phyloP scores from a whole-genome alignment of 805 yeast genomes.

The Cyberlindnera sargentensis region DNA sequence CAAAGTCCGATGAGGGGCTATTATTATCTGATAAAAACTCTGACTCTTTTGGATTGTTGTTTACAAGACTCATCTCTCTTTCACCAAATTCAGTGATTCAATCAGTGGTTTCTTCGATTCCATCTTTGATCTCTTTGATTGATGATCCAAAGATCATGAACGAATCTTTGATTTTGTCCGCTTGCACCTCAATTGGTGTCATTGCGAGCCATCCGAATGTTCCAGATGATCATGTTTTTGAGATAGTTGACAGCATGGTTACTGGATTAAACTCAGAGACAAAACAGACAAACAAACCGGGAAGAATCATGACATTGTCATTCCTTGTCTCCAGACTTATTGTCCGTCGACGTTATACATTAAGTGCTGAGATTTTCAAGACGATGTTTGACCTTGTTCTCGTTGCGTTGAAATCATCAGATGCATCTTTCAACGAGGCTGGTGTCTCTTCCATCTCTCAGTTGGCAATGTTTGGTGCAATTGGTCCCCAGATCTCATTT shows the following conservation, averaged over 20 bases:
- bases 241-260: slow-evolving; percentile 6
- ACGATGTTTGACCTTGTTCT: slow-evolving; percentile 1
- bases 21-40: slow-evolving; percentile 18
- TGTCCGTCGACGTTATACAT: slow-evolving; percentile 9
- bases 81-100: slow-evolving; percentile 12
- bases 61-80: slow-evolving; percentile 20
- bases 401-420: slow-evolving; percentile 6
- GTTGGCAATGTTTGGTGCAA: slow-evolving; percentile 32
- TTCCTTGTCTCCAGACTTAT: slow-evolving; percentile 40
- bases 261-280: not conserved
- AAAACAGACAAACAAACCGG: not conserved
- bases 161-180: slow-evolving; percentile 26
- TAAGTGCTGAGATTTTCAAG: not conserved
- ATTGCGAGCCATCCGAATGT: slow-evolving; percentile 36
- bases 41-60: slow-evolving; percentile 29
- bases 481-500: slow-evolving; percentile 16
- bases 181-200: slow-evolving; percentile 42
- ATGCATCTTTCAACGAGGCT: slow-evolving; percentile 9
- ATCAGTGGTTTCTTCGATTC: slow-evolving; percentile 11
- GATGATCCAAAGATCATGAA: slow-evolving; percentile 12
- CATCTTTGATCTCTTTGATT: slow-evolving; percentile 21
- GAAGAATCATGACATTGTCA: slow-evolving; percentile 28
- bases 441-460: slow-evolving; percentile 26
- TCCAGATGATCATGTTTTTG: slow-evolving; percentile 9
- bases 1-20: slow-evolving; percentile 13